These are phyloP conservation scores for Ascochyta fabae DNA, from an alignment of 2,329 filamentous ascomycete species.

Conservation along the genomic window DNA sequence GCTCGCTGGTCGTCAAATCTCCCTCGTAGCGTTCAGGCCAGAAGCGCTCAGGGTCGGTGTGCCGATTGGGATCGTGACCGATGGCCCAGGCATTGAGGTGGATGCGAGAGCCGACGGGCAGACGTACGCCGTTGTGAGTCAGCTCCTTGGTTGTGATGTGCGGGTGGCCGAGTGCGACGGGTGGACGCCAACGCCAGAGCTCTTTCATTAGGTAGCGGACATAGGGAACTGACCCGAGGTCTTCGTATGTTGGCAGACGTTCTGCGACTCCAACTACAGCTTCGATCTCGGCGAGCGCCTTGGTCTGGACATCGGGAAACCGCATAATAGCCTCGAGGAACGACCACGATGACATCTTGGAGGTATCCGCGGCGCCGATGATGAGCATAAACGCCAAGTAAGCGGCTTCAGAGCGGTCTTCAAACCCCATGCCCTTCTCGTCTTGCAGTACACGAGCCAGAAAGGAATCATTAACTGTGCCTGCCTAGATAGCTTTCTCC, in stretches of 20 bases:
- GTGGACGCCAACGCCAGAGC: slow-evolving; percentile 62
- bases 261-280: slow-evolving; percentile 46
- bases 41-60: slow-evolving; percentile 51
- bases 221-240: slow-evolving; percentile 56
- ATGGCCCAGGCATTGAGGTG: slow-evolving; percentile 60
- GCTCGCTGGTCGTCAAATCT: slow-evolving; percentile 25
- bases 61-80: slow-evolving; percentile 53
- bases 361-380: slow-evolving; percentile 15
- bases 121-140: slow-evolving; percentile 53
- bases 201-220: slow-evolving; percentile 63
- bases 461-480: slow-evolving; percentile 5
- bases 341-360: slow-evolving; percentile 45
- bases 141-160: slow-evolving; percentile 54
- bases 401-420: no score
- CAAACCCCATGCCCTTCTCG: no score
- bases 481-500: background rate
- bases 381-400: slow-evolving; percentile 17
- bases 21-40: slow-evolving; percentile 50
- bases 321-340: slow-evolving; percentile 55
- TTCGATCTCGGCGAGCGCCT: slow-evolving; percentile 56
- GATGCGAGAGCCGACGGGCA: slow-evolving; percentile 56
- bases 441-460: background rate
- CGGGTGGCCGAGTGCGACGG: slow-evolving; percentile 58
- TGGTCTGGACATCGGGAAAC: slow-evolving; percentile 55
- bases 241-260: slow-evolving; percentile 44